Evolutionary conservation across 2,329 filamentous ascomycete species (phyloP).

Genomic region (Lizonia empirigonia): DNA sequence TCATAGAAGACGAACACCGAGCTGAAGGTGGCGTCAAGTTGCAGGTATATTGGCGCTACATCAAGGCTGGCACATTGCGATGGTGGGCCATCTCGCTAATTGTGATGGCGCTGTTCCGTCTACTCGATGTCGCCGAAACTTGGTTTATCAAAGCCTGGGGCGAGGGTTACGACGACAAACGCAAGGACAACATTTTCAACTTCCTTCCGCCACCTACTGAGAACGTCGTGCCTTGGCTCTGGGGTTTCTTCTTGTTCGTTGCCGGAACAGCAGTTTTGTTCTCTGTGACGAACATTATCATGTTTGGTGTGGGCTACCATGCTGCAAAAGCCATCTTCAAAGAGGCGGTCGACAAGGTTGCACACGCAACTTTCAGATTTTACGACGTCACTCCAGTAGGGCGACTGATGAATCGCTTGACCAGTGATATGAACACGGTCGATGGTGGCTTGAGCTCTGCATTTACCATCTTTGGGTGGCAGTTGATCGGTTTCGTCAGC

Average conservation of each 20-base stretch:
- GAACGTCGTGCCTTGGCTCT: slow-evolving; percentile 75
- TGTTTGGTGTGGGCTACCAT: slow-evolving; percentile 78
- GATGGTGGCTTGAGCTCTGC: slow-evolving; percentile 83
- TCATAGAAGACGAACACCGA: slow-evolving; percentile 78
- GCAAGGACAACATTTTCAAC: slow-evolving; percentile 42
- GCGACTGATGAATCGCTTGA: slow-evolving; percentile 88
- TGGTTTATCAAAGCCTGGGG: slow-evolving; percentile 91
- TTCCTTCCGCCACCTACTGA: slow-evolving; percentile 68
- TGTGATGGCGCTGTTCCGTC: slow-evolving; percentile 67
- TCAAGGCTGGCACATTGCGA: slow-evolving; percentile 75
- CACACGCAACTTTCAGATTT: slow-evolving; percentile 83
- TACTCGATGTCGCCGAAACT: slow-evolving; percentile 68
- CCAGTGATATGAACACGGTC: slow-evolving; percentile 85
- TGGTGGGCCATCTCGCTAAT: slow-evolving; percentile 73
- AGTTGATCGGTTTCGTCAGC: slow-evolving; percentile 71
- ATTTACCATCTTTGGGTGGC: slow-evolving; percentile 73
- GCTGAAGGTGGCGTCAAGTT: slow-evolving; percentile 76
- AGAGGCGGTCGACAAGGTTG: slow-evolving; percentile 73
- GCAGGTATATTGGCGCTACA: slow-evolving; percentile 81
- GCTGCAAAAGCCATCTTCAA: slow-evolving; percentile 78
- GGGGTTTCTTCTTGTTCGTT: slow-evolving; percentile 69
- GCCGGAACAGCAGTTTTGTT: slow-evolving; percentile 47
- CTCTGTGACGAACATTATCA: slow-evolving; percentile 66
- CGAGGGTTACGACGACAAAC: slow-evolving; percentile 66
- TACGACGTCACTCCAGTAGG: slow-evolving; percentile 91